These are phyloP conservation scores for Xerophyta viscosa DNA, from an alignment of 106 monocot genomes.

Conservation along the genomic window DNA sequence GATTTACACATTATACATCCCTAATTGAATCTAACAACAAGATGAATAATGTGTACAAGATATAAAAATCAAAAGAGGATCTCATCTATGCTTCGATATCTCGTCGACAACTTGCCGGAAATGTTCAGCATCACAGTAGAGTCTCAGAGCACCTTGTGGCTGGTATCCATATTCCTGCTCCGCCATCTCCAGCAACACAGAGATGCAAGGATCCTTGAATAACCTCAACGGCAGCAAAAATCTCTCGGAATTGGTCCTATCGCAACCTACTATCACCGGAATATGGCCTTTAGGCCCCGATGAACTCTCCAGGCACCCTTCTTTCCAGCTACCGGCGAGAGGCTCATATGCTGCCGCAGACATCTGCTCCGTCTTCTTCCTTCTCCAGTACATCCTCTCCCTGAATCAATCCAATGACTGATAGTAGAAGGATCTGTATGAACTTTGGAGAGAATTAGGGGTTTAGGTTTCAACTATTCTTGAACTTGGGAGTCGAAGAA, in stretches of 20 bases:
- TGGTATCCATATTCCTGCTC: background rate
- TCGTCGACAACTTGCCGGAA: background rate
- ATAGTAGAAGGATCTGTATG: background rate
- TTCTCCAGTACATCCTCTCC: background rate
- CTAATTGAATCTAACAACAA: too few relatives aligned
- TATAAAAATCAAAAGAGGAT: background rate
- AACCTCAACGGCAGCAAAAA: background rate
- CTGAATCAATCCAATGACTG: background rate
- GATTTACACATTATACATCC: too few relatives aligned
- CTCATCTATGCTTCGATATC: background rate
- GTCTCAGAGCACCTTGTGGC: background rate
- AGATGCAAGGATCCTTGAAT: constrained; percentile 5
- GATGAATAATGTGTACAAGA: too few relatives aligned
- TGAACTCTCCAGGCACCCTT: background rate
- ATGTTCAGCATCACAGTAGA: background rate
- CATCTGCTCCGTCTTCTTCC: background rate
- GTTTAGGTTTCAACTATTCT: background rate
- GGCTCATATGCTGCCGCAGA: background rate
- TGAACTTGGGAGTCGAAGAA: too few relatives aligned
- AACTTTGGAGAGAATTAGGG: background rate
- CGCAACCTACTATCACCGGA: constrained; percentile 3
- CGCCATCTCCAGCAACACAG: constrained; percentile 7
- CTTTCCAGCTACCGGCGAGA: background rate
- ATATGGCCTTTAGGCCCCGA: background rate
- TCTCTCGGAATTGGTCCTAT: background rate